Evolutionary conservation across 805 yeast genomes (phyloP), one percentile per base, ranked within the genome.

Genomic region (Yarrowia osloensis): DNA sequence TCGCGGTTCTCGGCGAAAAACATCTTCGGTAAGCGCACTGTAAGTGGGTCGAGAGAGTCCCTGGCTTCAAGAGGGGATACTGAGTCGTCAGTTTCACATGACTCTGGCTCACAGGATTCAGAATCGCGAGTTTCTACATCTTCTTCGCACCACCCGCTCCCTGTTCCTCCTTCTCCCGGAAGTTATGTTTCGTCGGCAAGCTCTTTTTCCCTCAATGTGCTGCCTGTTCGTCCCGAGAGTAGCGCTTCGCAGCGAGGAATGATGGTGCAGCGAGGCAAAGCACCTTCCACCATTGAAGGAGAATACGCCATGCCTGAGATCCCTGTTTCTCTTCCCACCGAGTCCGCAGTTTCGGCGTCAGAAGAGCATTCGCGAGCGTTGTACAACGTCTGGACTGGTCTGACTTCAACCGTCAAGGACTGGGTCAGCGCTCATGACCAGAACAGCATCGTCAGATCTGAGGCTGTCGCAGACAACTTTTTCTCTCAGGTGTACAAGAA

Each of bases 351-450:
- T 37, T 54, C 62, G 2, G 62, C 63, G 11, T 39, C 63, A 1
- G 63, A 57, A 15, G 63, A 57, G n/a, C 63, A 57, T 28, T 57
- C 63, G 5, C n/a, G 63, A 4, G 63, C 63, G 2, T 28, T 57
- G 13, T 57, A 57, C 63, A 57, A 57, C 6, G 63, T 57, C 17
- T 57, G 63, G 63, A 57, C 63, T 4, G 63, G 63, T 13, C 49
- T 57, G 9, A 57, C 63, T 2, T 39, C 63, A 1, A 57, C 63
- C 1, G 47, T 57, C 28, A 57, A 57, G 22, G 63, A 57, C n/a
- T 57, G 63, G 63, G 63, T 57, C 13, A 39, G 26, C 19, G 22
- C 63, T 13, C n/a, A 39, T 15, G 49, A 57, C n/a, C 40, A 50
- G 33, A 33, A 24, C 40, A 33, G 21, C 21, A 37, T 17, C 2